Conservation (phyloP, 2,329 filamentous ascomycete species). For the Aureobasidium sp. region DNA sequence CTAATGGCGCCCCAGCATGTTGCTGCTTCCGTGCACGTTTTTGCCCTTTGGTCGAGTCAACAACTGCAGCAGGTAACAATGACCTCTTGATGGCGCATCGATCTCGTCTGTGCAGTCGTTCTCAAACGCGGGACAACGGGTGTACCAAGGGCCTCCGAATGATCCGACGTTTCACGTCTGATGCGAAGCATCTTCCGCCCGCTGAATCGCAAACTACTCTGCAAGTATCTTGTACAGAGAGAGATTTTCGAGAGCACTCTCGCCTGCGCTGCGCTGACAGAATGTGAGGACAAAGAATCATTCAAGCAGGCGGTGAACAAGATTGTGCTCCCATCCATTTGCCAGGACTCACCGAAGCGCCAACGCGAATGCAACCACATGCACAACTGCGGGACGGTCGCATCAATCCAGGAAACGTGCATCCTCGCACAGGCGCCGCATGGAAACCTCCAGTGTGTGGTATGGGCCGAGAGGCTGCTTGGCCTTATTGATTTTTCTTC, state of each 20-base stretch:
- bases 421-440: constrained; percentile 12
- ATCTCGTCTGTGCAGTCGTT: not conserved
- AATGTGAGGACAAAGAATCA: not conserved
- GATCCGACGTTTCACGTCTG: constrained; percentile 14
- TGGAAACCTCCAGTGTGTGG: constrained; percentile 13
- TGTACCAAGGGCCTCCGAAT: not conserved
- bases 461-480: constrained; percentile 3
- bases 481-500: constrained; percentile 1
- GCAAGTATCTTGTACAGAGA: not conserved
- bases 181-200: not conserved
- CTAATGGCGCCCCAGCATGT: not conserved
- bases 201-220: not conserved
- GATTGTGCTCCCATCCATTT: constrained; percentile 8
- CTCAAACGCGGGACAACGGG: constrained; percentile 13
- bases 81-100: not conserved
- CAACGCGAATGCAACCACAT: constrained; percentile 9
- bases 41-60: not conserved
- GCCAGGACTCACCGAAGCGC: constrained; percentile 11
- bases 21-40: constrained; percentile 1
- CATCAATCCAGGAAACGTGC: constrained; percentile 11
- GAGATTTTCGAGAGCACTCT: not conserved
- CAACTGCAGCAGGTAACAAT: not conserved
- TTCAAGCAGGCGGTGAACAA: not conserved
- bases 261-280: not conserved
- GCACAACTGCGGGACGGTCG: constrained; percentile 8